Evolutionary conservation across 352 stramenopile genomes (phyloP).

Genomic region (Globisporangium apiculatum): DNA sequence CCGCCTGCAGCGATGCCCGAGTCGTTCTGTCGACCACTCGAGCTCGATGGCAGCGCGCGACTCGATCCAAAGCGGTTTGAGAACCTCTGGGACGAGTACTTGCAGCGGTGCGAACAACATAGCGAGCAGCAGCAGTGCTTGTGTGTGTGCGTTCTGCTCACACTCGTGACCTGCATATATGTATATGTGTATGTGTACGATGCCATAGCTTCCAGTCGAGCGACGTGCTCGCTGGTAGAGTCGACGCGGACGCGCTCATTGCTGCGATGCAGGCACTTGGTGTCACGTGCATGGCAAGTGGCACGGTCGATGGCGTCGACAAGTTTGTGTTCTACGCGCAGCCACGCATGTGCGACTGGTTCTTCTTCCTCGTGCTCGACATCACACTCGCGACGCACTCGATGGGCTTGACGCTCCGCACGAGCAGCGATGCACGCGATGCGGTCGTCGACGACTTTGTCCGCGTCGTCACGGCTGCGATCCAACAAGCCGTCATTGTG

Average conservation of each 20-base stretch:
- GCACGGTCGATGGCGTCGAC: constrained; percentile 53
- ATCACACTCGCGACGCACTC: constrained; percentile 30
- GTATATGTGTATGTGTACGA: neutral
- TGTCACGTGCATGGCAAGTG: constrained; percentile 65
- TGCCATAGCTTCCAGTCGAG: constrained; percentile 24
- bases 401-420: constrained; percentile 33
- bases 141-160: neutral
- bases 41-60: constrained; percentile 31
- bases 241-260: constrained; percentile 25
- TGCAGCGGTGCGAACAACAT: constrained; percentile 31
- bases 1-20: constrained; percentile 14
- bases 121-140: neutral
- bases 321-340: constrained; percentile 81
- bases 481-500: constrained; percentile 9
- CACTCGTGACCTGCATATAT: neutral
- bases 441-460: constrained; percentile 39
- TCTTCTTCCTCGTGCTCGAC: constrained; percentile 51
- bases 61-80: constrained; percentile 68
- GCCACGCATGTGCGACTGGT: constrained; percentile 32
- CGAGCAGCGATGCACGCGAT: constrained; percentile 39
- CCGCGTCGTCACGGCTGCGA: constrained; percentile 20
- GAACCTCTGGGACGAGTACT: constrained; percentile 72
- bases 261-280: constrained; percentile 32
- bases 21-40: constrained; percentile 16
- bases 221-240: constrained; percentile 13